Percentiles rank a stretch among this genome's conserved stretches.
Conservation (phyloP, 2,329 filamentous ascomycete genomes). For the Colletotrichum abscissum region DNA sequence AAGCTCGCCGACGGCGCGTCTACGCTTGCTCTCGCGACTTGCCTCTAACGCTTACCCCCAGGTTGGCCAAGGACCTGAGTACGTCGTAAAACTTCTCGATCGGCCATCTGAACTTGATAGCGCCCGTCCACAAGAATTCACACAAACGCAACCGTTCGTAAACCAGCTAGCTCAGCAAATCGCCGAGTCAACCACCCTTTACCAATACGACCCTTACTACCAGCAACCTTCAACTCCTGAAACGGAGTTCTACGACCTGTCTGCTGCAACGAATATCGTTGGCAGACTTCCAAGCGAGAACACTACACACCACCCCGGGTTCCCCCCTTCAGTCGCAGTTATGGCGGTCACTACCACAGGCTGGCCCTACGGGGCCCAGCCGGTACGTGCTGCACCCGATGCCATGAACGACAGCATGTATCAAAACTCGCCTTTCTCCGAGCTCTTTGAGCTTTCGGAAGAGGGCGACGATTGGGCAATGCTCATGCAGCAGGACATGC, state of each 20-base stretch:
- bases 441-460: slow-evolving; percentile 23
- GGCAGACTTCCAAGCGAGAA: slow-evolving; percentile 15
- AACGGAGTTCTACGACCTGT: slow-evolving; percentile 14
- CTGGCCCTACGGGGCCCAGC: slow-evolving; percentile 23
- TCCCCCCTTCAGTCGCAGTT: not conserved
- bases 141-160: slow-evolving; percentile 32
- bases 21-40: not conserved
- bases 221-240: slow-evolving; percentile 21
- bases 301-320: slow-evolving; percentile 11
- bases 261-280: slow-evolving; percentile 12
- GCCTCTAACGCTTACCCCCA: slow-evolving; percentile 12
- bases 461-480: slow-evolving; percentile 28
- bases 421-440: slow-evolving; percentile 28
- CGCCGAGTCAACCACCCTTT: slow-evolving; percentile 27
- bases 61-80: slow-evolving; percentile 38
- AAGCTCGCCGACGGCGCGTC: not conserved
- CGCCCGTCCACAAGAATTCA: slow-evolving; percentile 24
- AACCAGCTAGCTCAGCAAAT: slow-evolving; percentile 27
- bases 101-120: slow-evolving; percentile 36
- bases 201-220: slow-evolving; percentile 2
- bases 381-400: slow-evolving; percentile 29
- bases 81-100: slow-evolving; percentile 38
- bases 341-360: slow-evolving; percentile 28
- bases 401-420: slow-evolving; percentile 26
- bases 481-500: slow-evolving; percentile 29